Evolutionary conservation across 2,329 filamentous ascomycete species (phyloP).

Genomic region (Neoarthrinium moseri): DNA sequence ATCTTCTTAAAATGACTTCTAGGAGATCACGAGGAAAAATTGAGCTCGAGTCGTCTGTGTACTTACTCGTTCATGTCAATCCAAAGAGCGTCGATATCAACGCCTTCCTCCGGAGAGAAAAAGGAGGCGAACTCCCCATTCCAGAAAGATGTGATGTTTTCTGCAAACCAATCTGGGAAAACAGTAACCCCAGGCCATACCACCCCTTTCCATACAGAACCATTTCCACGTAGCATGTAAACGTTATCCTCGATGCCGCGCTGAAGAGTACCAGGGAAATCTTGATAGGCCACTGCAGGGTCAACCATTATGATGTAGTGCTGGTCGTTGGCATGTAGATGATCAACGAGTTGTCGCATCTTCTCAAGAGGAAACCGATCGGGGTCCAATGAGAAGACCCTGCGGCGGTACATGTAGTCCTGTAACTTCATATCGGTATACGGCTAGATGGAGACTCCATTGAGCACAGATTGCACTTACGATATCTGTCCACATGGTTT

Average conservation of each 20-base stretch:
- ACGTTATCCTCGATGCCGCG: conserved; percentile 41
- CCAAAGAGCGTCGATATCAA: conserved; percentile 78
- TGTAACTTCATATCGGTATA: too few species aligned
- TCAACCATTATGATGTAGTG: conserved; percentile 80
- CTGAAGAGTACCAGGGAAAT: conserved; percentile 39
- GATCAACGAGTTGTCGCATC: conserved; percentile 64
- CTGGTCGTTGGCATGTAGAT: conserved; percentile 66
- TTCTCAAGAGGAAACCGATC: conserved; percentile 59
- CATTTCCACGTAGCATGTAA: conserved; percentile 53
- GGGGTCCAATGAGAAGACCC: conserved; percentile 64
- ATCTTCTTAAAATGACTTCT: too few species aligned
- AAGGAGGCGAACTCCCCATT: conserved; percentile 64
- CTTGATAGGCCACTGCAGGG: conserved; percentile 55
- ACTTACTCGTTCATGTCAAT: conserved; percentile 72
- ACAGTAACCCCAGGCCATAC: conserved; percentile 76
- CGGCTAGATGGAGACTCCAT: too few species aligned
- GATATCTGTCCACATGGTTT: conserved; percentile 69
- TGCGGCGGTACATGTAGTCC: conserved; percentile 56
- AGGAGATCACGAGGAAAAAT: too few species aligned
- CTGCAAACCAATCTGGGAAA: conserved; percentile 76
- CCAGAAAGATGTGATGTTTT: conserved; percentile 67
- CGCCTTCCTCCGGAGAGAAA: conserved; percentile 61
- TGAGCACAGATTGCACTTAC: too few species aligned
- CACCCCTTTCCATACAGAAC: conserved; percentile 58
- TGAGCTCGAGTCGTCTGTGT: too few species aligned